Evolutionary conservation across 306 rosid species (phyloP), one percentile per base, ranked within the genome.

Genomic region (Chamaecrista fasciculata): DNA sequence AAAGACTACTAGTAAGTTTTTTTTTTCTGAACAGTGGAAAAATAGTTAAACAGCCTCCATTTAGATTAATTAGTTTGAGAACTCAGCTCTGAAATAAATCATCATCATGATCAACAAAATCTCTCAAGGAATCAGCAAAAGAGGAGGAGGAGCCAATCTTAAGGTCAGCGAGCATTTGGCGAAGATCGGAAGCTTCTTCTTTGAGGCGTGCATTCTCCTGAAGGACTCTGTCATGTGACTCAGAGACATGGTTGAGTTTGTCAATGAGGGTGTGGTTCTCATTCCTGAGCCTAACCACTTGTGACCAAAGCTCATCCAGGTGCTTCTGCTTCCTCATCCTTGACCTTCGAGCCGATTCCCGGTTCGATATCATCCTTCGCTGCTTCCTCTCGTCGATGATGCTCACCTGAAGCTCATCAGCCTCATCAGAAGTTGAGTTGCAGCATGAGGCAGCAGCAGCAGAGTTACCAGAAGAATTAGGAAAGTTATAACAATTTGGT

Each of bases 251-350:
- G 79, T 82, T 85, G 26, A 91, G 82, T 77, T 80, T 85, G 56
- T 83, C 85, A 60, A 86, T 53, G 59, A 91, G 89, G 56, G 11
- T 72, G 46, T 88, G 80, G 67, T 91, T 91, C 79, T 88, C 93
- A 18, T 78, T 78, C 64, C 97, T 77, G 15, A 91, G 93, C 37
- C 91, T 73, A 3, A 86, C 79, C 37, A 91, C 96, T 76, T 88
- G 97, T 1, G 91, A 86, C 93, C 96, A 88, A 0, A 91, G 85
- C 64, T 91, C 97, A 58, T 91, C 96, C 24, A 91, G 69, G 76
- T 91, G 97, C 39, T 81, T 88, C 51, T 91, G 97, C 70, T 91
- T 91, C 83, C 97, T 79, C 97, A 91, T 91, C 81, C 97, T 56
- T 6, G 97, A 91, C 51, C 97, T 75, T 26, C 97, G 74, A 1